Percentiles rank a stretch among this genome's conserved stretches.
phyloP scores from a whole-genome alignment of 2,329 filamentous ascomycete species.

The Leptodontidium sp. region DNA sequence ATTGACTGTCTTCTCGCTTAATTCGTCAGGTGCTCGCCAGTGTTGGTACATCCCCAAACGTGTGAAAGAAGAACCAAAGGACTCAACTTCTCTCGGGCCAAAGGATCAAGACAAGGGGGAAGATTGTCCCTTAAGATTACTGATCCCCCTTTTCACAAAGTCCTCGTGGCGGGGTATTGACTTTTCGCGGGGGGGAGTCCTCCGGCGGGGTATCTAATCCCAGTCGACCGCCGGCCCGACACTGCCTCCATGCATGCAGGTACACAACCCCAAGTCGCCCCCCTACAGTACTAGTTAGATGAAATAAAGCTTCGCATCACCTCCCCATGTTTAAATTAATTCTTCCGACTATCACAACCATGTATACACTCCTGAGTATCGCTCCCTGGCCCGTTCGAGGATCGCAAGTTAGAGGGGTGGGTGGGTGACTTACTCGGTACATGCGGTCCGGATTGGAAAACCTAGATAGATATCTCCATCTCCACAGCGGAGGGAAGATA shows the following conservation, averaged over 20 bases:
- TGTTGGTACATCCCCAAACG: too few relatives aligned
- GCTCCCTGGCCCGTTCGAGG: neutral
- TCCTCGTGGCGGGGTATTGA: neutral
- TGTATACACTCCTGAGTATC: neutral
- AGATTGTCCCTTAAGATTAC: too few relatives aligned
- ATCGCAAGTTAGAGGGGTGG: neutral
- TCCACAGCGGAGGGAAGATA: too few relatives aligned
- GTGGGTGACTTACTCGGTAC: neutral
- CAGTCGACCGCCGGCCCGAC: slow-evolving; percentile 14
- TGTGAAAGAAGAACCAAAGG: too few relatives aligned
- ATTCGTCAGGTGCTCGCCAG: too few relatives aligned
- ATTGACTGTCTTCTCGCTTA: too few relatives aligned
- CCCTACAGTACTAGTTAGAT: too few relatives aligned
- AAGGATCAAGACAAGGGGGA: too few relatives aligned
- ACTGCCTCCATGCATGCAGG: slow-evolving; percentile 2
- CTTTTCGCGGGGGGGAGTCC: neutral
- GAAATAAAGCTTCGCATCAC: too few relatives aligned
- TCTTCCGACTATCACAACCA: neutral
- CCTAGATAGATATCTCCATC: neutral
- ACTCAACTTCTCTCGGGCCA: too few relatives aligned
- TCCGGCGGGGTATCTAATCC: slow-evolving; percentile 14
- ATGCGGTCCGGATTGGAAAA: neutral
- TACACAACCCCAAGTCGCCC: neutral
- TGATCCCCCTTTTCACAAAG: neutral
- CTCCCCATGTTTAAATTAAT: neutral